Base-by-base conservation (phyloP, 1,284 basidiomycete species). In the Sanghuangporus weigelae region DNA sequence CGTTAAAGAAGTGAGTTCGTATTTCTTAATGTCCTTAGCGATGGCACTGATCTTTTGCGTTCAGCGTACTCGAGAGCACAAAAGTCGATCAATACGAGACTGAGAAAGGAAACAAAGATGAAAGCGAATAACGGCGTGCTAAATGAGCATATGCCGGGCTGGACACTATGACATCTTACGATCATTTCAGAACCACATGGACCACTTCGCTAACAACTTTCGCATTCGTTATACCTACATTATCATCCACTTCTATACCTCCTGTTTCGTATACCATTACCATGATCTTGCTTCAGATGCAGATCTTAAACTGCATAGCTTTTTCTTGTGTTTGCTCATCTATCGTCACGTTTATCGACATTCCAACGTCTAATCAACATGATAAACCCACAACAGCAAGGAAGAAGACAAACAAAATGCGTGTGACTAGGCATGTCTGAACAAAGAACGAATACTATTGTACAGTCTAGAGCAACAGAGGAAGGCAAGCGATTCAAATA, bases 1-100 rank as follows among this genome's bases (percentile, higher is more conserved):
- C 85, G 12, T 71, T 79, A 64, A 72, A 80, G 48, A 86, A 85
- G 88, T 89, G 68, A 73, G 81, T 76, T 7, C 44, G 16, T 7
- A 16, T 19, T 0, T 46, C 16, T 14, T n/a, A 2, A 14, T 46
- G 5, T 5, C 14, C 10, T 48, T 49, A 19, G n/a, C 8, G 7
- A 35, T 7, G 48, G 40, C 2, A 11, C 57, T 55, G 51, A 46
- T 42, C 3, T 16, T 10, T 38, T 8, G 73, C 44, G 38, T 60
- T 12, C 59, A 80, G 79, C 62, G 68, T 81, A 64, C 67, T 80
- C 38, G 73, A 77, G 64, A 73, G 77, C 57, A 83, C 83, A n/a
- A 69, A 68, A 56, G 76, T 79, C 26, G 81, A 86, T 71, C 81
- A 86, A 70, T 80, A 84, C 67, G 80, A 84, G 66, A 69, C 73